phyloP scores from a whole-genome alignment of 1,284 basidiomycete genomes.

The Fomitiporia mediterranea region DNA sequence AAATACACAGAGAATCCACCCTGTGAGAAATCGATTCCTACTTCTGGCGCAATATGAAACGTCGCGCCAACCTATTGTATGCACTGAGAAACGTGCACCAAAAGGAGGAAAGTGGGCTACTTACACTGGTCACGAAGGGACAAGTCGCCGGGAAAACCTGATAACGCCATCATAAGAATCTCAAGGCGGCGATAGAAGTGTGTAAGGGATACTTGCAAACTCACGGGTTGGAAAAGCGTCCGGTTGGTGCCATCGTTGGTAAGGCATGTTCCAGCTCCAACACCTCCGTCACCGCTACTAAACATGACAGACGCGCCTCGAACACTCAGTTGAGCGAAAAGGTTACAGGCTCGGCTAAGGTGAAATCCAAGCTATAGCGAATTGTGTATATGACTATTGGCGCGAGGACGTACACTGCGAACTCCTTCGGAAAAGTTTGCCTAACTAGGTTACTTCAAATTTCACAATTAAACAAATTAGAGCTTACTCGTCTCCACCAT shows the following conservation, averaged over 20 bases:
- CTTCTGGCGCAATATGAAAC: conserved; percentile 26
- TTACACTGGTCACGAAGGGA: conserved; percentile 25
- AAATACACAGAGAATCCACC: conserved; percentile 50
- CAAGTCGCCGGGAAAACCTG: conserved; percentile 38
- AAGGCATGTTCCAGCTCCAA: conserved; percentile 35
- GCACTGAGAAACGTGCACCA: background rate
- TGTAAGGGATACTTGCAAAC: background rate
- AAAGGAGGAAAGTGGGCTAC: background rate
- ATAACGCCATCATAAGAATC: background rate
- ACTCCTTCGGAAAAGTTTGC: conserved; percentile 22
- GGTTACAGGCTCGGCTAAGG: conserved; percentile 38
- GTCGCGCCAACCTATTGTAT: conserved; percentile 28
- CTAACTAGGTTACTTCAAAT: conserved; percentile 9
- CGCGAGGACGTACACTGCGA: conserved; percentile 29
- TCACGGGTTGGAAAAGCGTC: conserved; percentile 34
- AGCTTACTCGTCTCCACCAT: conserved; percentile 28
- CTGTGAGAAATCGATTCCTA: conserved; percentile 34
- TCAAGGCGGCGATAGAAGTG: background rate
- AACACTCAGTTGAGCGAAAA: conserved; percentile 42
- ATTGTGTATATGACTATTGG: background rate
- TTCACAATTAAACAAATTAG: conserved; percentile 5
- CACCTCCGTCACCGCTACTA: conserved; percentile 39
- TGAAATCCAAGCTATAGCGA: too few relatives aligned
- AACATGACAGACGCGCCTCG: conserved; percentile 42
- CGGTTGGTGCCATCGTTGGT: conserved; percentile 38